These are phyloP conservation scores for Rhizoctonia solani DNA, from an alignment of 1,284 basidiomycete species.

Conservation along the genomic window DNA sequence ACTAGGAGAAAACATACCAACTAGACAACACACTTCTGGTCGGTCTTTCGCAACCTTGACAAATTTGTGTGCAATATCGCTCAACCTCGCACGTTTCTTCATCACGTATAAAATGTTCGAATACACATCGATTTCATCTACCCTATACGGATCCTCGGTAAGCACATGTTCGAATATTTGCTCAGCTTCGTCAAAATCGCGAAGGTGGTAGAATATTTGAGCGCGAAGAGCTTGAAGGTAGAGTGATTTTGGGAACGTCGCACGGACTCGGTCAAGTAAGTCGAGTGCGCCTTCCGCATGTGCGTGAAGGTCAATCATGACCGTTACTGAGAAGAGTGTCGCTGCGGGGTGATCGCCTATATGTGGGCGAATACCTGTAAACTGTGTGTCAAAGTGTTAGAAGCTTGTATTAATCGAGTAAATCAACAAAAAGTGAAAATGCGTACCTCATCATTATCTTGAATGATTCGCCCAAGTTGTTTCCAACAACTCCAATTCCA, in stretches of 20 bases:
- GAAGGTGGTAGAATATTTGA: constrained; percentile 84
- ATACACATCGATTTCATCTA: constrained; percentile 96
- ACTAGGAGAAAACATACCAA: constrained; percentile 60
- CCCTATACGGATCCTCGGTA: constrained; percentile 79
- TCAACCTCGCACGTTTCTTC: constrained; percentile 85
- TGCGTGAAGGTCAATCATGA: constrained; percentile 87
- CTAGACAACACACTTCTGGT: constrained; percentile 92
- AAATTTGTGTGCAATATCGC: constrained; percentile 90
- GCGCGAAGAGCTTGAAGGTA: constrained; percentile 88
- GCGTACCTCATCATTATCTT: constrained; percentile 86
- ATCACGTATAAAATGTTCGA: constrained; percentile 98
- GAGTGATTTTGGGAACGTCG: constrained; percentile 80
- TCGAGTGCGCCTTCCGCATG: constrained; percentile 74
- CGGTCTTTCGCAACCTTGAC: constrained; percentile 85
- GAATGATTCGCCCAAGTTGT: constrained; percentile 77
- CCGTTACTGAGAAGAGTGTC: constrained; percentile 55
- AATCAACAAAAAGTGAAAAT: background rate
- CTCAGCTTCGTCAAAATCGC: constrained; percentile 87
- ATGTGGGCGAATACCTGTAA: constrained; percentile 17
- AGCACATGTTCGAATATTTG: constrained; percentile 82
- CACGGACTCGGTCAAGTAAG: constrained; percentile 77
- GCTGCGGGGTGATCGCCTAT: constrained; percentile 17
- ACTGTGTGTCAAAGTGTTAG: background rate
- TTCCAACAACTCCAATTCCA: constrained; percentile 98
- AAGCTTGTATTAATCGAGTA: too few species aligned